Evolutionary conservation across 176 grass and related monocot species (phyloP).

Genomic region (Raddia guianensis): DNA sequence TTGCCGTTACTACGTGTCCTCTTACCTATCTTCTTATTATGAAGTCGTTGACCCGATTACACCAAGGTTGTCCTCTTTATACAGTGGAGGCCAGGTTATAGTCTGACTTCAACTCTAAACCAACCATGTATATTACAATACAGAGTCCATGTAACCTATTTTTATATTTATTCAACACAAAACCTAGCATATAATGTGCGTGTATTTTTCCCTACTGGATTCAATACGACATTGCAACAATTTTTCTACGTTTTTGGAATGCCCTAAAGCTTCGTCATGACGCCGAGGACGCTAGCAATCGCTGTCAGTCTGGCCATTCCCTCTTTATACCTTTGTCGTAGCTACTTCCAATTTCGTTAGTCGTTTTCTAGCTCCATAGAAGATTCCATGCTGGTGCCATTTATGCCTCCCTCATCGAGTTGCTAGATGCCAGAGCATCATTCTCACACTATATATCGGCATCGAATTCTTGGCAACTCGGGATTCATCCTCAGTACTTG

Average conservation of each 20-base stretch:
- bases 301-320: not conserved
- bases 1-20: no score
- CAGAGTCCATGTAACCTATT: no score
- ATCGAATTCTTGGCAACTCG: conserved; percentile 15
- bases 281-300: not conserved
- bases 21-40: no score
- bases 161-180: no score
- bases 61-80: no score
- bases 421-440: conserved; percentile 47
- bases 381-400: conserved; percentile 37
- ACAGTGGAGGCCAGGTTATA: no score
- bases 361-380: conserved; percentile 28
- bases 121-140: no score
- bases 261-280: not conserved
- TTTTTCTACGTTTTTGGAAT: not conserved
- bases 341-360: conserved; percentile 17
- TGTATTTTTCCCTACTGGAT: not conserved
- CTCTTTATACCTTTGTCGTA: not conserved
- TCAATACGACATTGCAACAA: not conserved
- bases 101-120: no score
- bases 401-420: conserved; percentile 23
- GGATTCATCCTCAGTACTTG: not conserved
- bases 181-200: no score
- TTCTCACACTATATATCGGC: conserved; percentile 1
- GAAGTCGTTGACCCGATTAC: no score